Evolutionary conservation across 345 rosid species (phyloP), one percentile per base, ranked within the genome.

Genomic region (Nasturtium officinale): DNA sequence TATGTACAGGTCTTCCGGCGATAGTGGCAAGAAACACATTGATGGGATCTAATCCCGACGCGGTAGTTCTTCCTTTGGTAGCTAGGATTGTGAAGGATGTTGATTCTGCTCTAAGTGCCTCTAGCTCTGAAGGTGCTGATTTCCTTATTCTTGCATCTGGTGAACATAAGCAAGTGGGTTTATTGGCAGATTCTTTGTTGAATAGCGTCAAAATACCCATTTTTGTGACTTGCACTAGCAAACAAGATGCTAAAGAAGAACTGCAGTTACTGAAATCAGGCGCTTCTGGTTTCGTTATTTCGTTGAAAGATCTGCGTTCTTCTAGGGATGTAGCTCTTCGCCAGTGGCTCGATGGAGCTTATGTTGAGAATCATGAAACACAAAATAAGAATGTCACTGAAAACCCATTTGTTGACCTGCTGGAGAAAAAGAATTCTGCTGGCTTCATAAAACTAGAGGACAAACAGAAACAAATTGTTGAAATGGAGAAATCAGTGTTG

Each of bases 51-150:
- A 88, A 74, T 68, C 33, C 89, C 5, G 90, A 87, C 20, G 83
- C 90, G 1, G 86, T 91, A 26, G 53, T 90, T 83, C 90, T 95
- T 29, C 99, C 99, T 30, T 79, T 95, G 72, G 96, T 95, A 38
- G 97, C 87, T 67, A 85, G 96, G 80, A 85, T 45, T 71, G 99
- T 88, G 70, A 82, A 84, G 62, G 83, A 82, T 76, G 64, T 83
- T 70, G 75, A 72, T 60, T 83, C 96, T 58, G 96, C 97, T 29
- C 57, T 80, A 18, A 72, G 54, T 68, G 97, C 96, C 15, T 80
- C 97, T 59, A 87, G 53, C 76, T 87, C 90, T n/a, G 99, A 95
- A 77, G 97, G 99, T 76, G 97, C 95, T 82, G 99, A 91, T 87
- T 91, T 95, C 69, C 85, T 95, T 38, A 82, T 95, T 59, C 86